phyloP scores from a whole-genome alignment of 495 filamentous ascomycete species.

The Aspergillus panamensis region DNA sequence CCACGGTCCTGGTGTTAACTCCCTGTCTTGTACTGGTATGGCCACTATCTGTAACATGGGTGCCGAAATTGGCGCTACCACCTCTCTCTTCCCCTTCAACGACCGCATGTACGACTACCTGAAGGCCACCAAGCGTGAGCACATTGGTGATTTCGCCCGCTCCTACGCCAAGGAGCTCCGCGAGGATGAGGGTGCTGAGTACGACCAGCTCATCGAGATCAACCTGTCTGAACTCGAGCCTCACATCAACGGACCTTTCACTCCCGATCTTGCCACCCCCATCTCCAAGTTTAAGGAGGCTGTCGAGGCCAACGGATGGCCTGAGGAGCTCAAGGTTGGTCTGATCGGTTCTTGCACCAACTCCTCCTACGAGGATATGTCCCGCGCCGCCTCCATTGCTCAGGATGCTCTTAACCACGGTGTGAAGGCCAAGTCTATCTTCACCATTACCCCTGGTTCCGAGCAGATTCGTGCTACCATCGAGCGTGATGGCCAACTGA shows the following conservation, averaged over 20 bases:
- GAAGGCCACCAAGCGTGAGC: constrained; percentile 81
- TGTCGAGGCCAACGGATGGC: constrained; percentile 92
- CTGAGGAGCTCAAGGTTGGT: constrained; percentile 95
- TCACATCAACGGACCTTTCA: constrained; percentile 99
- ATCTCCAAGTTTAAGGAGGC: constrained; percentile 97
- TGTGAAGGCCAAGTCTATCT: constrained; percentile 87
- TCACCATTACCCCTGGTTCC: constrained; percentile 93
- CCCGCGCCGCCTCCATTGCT: constrained; percentile 89
- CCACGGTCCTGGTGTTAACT: constrained; percentile 78
- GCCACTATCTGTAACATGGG: constrained; percentile 75
- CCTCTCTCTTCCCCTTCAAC: constrained; percentile 98
- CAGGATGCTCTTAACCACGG: constrained; percentile 92
- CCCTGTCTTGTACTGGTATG: constrained; percentile 65
- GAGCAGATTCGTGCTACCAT: constrained; percentile 98
- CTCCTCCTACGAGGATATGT: constrained; percentile 99
- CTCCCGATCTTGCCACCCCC: constrained; percentile 96
- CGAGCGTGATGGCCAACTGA: constrained; percentile 87
- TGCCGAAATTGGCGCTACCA: constrained; percentile 95
- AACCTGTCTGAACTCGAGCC: constrained; percentile 94
- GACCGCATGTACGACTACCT: constrained; percentile 97
- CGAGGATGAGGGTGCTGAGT: constrained; percentile 91
- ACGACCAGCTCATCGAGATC: constrained; percentile 94
- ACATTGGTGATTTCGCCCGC: constrained; percentile 87
- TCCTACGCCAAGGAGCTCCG: constrained; percentile 80
- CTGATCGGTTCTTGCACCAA: constrained; percentile 96